phyloP scores from a whole-genome alignment of 2,329 filamentous ascomycete genomes.

The Dothistroma pini region DNA sequence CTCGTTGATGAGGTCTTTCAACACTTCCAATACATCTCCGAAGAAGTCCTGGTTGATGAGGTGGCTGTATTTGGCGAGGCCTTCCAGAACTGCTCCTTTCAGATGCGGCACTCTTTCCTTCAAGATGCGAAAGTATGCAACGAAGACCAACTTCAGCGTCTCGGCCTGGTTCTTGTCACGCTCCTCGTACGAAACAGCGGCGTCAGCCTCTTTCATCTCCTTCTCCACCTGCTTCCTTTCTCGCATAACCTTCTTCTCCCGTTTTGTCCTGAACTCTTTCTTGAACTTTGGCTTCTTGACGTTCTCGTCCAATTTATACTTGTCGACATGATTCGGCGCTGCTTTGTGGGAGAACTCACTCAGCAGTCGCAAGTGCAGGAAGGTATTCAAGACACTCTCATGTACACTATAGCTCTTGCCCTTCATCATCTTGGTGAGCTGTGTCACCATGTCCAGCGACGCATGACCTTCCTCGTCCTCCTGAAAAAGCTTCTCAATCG shows the following conservation, averaged over 20 bases:
- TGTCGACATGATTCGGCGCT: constrained; percentile 73
- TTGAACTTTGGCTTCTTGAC: constrained; percentile 62
- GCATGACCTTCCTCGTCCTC: constrained; percentile 88
- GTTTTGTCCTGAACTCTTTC: constrained; percentile 84
- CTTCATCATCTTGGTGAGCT: constrained; percentile 95
- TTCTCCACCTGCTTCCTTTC: constrained; percentile 87
- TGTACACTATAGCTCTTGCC: constrained; percentile 76
- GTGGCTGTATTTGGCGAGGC: constrained; percentile 87
- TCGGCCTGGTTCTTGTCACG: constrained; percentile 92
- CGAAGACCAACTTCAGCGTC: constrained; percentile 92
- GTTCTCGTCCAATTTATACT: constrained; percentile 45
- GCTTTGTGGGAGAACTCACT: constrained; percentile 83
- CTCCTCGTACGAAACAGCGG: constrained; percentile 86
- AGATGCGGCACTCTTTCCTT: constrained; percentile 77
- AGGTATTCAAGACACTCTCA: constrained; percentile 83
- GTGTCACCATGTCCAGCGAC: constrained; percentile 77
- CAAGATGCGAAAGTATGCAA: constrained; percentile 89
- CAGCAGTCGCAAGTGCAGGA: constrained; percentile 82
- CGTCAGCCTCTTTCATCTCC: constrained; percentile 90
- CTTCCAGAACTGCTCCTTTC: constrained; percentile 96
- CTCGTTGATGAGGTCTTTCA: constrained; percentile 86
- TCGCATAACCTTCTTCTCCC: constrained; percentile 73
- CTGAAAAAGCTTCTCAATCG: constrained; percentile 75
- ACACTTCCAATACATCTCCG: constrained; percentile 86
- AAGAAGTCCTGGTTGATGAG: constrained; percentile 99